Base-by-base conservation (phyloP, 2,329 filamentous ascomycete species). In the Colletotrichum lini region DNA sequence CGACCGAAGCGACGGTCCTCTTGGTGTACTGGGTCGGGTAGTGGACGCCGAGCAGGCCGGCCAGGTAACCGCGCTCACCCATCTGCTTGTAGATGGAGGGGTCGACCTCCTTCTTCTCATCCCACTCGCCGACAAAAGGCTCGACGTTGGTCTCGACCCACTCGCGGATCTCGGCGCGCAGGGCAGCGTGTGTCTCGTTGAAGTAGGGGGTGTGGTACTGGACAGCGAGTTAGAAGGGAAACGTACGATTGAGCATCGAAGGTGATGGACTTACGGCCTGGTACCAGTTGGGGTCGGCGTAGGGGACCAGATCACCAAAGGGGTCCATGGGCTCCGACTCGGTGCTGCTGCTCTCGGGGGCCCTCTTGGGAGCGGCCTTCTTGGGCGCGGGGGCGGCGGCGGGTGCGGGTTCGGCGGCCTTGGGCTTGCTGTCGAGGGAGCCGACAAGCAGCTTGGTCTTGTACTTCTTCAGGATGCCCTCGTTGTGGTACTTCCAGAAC, bases 181-280 rank as follows among this genome's bases (percentile, higher is more conserved):
- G 92, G 62, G 94, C 95, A 67, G 91, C 95, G 83, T 99, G 96
- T 6, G 94, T 91, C 83, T 98, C 92, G 84, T 98, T 98, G 88
- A 93, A 97, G 88, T 98, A 98, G 38, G 96, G 94, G 2, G 96
- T 98, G 85, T 97, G 94, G 84, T 98, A 97, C 93, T 97, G 74
- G 64, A 4, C 1, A 21, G 45, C 4, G 12, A 7, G 42, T 61
- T n/a, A 68, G 58, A 26, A 44, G 5, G 4, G n/a, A 35, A 2
- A 3, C 21, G 35, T 9, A 18, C 40, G 23, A 10, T 5, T n/a
- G 4, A 9, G 2, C 1, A 2, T 0, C 12, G 1, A 38, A 38
- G 21, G 15, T 10, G 21, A 61, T 62, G 15, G 42, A 81, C 94
- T 82, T 87, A 97, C 94, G 75, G 92, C 92, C 82, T 98, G 95